Percentiles rank a stretch among this genome's conserved stretches.
These are phyloP conservation scores for Thielaviopsis punctulata DNA, from an alignment of 2,329 filamentous ascomycete species.

Conservation along the genomic window DNA sequence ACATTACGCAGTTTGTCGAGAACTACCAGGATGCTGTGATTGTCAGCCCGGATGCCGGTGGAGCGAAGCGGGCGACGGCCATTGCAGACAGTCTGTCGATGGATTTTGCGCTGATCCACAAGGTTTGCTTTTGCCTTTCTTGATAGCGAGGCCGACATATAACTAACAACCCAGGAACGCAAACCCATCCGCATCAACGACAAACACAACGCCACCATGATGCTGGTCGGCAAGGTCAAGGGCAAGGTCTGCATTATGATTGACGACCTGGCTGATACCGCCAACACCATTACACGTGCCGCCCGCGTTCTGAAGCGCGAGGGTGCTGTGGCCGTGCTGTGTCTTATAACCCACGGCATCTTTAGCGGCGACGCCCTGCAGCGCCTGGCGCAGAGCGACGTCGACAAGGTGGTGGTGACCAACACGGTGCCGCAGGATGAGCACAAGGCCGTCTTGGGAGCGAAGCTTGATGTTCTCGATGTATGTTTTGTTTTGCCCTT, in stretches of 20 bases:
- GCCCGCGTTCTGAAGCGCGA: conserved; percentile 95
- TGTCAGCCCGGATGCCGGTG: conserved; percentile 89
- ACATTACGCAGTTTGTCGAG: conserved; percentile 65
- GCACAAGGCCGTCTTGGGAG: conserved; percentile 54
- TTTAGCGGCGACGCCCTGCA: conserved; percentile 90
- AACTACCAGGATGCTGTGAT: conserved; percentile 77
- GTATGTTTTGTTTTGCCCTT: conserved; percentile 11
- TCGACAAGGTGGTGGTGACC: conserved; percentile 89
- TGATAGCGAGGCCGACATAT: no score
- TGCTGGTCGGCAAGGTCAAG: conserved; percentile 76
- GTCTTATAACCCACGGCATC: conserved; percentile 85
- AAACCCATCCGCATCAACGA: conserved; percentile 76
- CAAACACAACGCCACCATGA: conserved; percentile 84
- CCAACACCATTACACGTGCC: conserved; percentile 89
- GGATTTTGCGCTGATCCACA: conserved; percentile 96
- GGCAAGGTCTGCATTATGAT: conserved; percentile 75
- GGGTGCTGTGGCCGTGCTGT: conserved; percentile 80
- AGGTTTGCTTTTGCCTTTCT: conserved; percentile 47
- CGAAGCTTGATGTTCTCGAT: conserved; percentile 83
- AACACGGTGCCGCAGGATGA: conserved; percentile 86
- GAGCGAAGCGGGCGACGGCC: conserved; percentile 86
- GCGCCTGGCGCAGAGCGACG: conserved; percentile 77
- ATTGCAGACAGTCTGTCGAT: conserved; percentile 88
- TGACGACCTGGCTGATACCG: conserved; percentile 89
- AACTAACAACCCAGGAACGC: conserved; percentile 45